Evolutionary conservation across 1,284 basidiomycete species (phyloP), one percentile per base, ranked within the genome.

Genomic region (Phellopilus nigrolimitatus): DNA sequence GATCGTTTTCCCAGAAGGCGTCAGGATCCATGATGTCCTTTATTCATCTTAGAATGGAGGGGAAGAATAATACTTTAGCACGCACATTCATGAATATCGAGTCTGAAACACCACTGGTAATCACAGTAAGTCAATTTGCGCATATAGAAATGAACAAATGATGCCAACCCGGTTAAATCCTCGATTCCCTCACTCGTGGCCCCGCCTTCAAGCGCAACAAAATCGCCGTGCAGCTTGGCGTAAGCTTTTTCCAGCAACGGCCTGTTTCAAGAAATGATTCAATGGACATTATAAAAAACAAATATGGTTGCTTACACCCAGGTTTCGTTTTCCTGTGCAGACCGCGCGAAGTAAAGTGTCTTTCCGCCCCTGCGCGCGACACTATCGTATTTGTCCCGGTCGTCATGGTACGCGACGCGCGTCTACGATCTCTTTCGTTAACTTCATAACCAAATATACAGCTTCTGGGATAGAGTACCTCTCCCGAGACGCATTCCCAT

Each of bases 171-270:
- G 9, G 74, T 76, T 36, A 79, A 61, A 60, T 76, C 75, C 57
- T 78, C 76, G 2, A 77, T 66, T 0, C 69, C 75, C 53, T 78
- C 73, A 22, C 64, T 64, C 12, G 67, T 62, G 42, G 60, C 65
- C 1, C 76, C 76, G 3, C 71, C 71, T 8, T 57, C 53, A 15
- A 78, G 54, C 1, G 72, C 62, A 4, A 62, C 60, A 58, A 73
- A 78, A 56, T 74, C 71, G 1, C 76, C 76, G 57, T 77, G 73
- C 2, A 78, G 57, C 57, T 78, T 78, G 0, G 78, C 78, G 56
- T 71, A 80, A 2, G 78, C 78, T 59, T 80, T 79, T 59, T 79
- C 78, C n/a, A 78, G 68, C 10, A 79, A 61, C 2, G 77, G 74
- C 15, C 59, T 60, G 33, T n/a, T n/a, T n/a, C n/a, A n/a, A 37